Base-by-base conservation (phyloP, 176 grass and related monocot genomes). In the Ananas comosus region DNA sequence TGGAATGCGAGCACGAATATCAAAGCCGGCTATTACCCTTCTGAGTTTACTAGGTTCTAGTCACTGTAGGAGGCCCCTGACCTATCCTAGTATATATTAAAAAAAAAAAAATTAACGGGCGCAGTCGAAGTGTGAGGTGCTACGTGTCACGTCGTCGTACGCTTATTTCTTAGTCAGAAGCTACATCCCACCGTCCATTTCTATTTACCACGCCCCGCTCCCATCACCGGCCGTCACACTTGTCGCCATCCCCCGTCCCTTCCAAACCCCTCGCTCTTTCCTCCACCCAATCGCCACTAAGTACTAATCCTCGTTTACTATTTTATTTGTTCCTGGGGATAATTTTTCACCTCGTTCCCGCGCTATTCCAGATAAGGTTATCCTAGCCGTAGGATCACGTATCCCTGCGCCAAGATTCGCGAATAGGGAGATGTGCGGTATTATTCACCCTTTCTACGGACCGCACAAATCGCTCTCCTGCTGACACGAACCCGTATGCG, bases 311-410 rank as follows among this genome's bases (percentile, higher is more conserved):
- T 42, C 33, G 5, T 42, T 42, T 42, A 42, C 7, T 42, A 42
- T 42, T 33, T 42, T 42, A 42, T 42, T 42, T 7, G 0, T 42
- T 42, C 33, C 4, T 22, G 13, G 56, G 5, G 10, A 16, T 59
- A 9, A 9, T 17, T 17, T 17, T 17, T 17, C 53, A 16, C 14
- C 53, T 57, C 53, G 0, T 61, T 61, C 21, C 56, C 56, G 16
- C 4, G n/a, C 17, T 61, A 61, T 18, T 10, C 10, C 1, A 19
- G 56, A 61, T 18, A 61, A 61, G 56, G 56, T 61, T 61, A 61
- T 61, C 56, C 56, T 61, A 61, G 56, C 56, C 56, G 56, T 61
- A 61, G 56, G 53, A 61, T 61, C 10, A 61, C 56, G 56, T 22
- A 22, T 61, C 56, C n/a, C 33, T 42, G 33, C 33, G 33, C 33